Base-by-base conservation (phyloP, 768 basidiomycete genomes). In the Filobasidium wieringae region DNA sequence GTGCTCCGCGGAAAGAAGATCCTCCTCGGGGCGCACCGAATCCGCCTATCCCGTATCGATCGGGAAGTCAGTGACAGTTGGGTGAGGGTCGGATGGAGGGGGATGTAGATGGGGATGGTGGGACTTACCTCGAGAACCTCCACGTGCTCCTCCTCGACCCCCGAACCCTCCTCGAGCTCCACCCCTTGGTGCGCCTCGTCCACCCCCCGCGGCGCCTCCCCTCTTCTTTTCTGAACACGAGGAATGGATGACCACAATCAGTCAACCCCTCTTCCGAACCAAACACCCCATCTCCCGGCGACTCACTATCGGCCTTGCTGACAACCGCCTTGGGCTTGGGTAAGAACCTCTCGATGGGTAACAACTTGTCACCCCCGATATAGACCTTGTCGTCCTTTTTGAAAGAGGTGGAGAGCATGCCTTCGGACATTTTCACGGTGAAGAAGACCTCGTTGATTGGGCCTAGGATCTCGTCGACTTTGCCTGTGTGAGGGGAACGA, bases 381-480 rank as follows among this genome's bases (percentile, higher is more conserved):
- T 88, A 99, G 41, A 99, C 88, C 72, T 93, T 96, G 78, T 99
- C 95, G 43, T 95, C 95, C 69, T 86, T 88, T 77, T 93, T 87
- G 77, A 99, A 99, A 72, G 88, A 90, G 64, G 77, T 85, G 7
- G 95, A 92, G 49, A 92, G 82, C 85, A 97, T 90, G 31, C 95
- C 95, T 58, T 87, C 85, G 19, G 84, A 82, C 86, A 96, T 95
- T 78, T 97, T 99, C 63, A 99, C 81, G 2, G 91, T 92, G 71
- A 99, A 97, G 76, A 83, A 97, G 58, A 97, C 91, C 72, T 97
- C 90, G 72, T 95, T 99, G 73, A 99, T 92, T 15, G 95, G 93
- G 2, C 95, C 95, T n/a, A 99, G 81, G 65, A 99, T 97, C 75
- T 99, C 95, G 75, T 99, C 95, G 39, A 99, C 86, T 77, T 95